Evolutionary conservation across 1,284 basidiomycete genomes (phyloP).

Genomic region (Filobasidium uniguttulatum): DNA sequence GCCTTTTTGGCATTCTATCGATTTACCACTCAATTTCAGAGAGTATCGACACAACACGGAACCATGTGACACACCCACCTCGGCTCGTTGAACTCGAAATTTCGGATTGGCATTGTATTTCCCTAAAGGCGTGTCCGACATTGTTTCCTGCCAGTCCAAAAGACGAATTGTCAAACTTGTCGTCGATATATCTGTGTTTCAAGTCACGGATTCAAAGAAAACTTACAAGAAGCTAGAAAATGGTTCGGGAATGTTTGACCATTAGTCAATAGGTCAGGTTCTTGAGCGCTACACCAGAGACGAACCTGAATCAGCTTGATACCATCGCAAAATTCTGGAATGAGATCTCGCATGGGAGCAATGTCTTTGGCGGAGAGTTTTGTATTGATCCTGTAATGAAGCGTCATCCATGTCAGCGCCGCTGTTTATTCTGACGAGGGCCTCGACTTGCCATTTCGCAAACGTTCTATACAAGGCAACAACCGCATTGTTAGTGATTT

Average conservation of each 20-base stretch:
- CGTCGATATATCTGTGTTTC: too few species aligned
- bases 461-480: slow-evolving; percentile 25
- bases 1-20: slow-evolving; percentile 79
- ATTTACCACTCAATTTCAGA: not conserved
- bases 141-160: slow-evolving; percentile 56
- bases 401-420: not conserved
- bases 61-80: slow-evolving; percentile 35
- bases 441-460: slow-evolving; percentile 29
- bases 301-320: slow-evolving; percentile 67
- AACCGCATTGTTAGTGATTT: not conserved
- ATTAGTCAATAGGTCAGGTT: too few species aligned
- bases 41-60: not conserved
- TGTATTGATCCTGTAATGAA: slow-evolving; percentile 66
- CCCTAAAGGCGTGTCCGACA: slow-evolving; percentile 84
- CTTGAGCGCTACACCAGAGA: too few species aligned
- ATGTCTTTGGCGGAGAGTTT: slow-evolving; percentile 76
- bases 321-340: slow-evolving; percentile 83
- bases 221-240: slow-evolving; percentile 19
- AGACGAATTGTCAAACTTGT: too few species aligned
- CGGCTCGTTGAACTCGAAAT: slow-evolving; percentile 91
- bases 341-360: slow-evolving; percentile 79
- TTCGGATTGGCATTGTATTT: slow-evolving; percentile 78
- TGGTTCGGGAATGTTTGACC: too few species aligned
- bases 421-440: not conserved
- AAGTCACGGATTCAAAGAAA: not conserved